These are phyloP conservation scores for Paraconiothyrium brasiliense DNA, from an alignment of 2,329 filamentous ascomycete species.

Conservation along the genomic window DNA sequence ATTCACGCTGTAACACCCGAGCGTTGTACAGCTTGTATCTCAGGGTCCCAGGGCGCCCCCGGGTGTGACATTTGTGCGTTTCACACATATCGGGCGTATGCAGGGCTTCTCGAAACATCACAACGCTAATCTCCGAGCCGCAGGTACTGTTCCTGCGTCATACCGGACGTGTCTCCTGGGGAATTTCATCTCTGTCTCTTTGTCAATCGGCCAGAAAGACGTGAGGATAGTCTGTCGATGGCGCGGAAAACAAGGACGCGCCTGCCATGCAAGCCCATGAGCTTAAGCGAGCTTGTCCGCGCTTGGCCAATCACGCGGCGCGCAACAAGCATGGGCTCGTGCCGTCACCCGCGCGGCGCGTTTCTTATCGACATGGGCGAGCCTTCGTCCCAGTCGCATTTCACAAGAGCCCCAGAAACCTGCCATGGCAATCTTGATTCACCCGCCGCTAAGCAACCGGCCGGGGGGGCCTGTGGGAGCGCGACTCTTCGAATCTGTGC, in stretches of 20 bases:
- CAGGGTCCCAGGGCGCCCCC: not conserved
- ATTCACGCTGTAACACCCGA: not conserved
- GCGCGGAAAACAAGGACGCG: not conserved
- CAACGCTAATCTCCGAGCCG: slow-evolving; percentile 1
- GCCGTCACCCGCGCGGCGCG: slow-evolving; percentile 9
- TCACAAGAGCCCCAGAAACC: not conserved
- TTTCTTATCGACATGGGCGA: slow-evolving; percentile 5
- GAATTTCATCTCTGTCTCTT: not conserved
- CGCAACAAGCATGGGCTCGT: not conserved
- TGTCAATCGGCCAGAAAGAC: not conserved
- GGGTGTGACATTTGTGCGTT: not conserved
- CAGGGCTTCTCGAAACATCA: not conserved
- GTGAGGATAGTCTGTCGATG: not conserved
- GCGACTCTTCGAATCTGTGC: not conserved
- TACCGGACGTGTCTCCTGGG: no score
- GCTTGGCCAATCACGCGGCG: slow-evolving; percentile 1
- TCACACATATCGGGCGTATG: not conserved
- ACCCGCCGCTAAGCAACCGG: slow-evolving; percentile 8
- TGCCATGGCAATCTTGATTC: slow-evolving; percentile 15
- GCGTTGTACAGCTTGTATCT: not conserved
- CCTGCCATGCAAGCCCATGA: not conserved
- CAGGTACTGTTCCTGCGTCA: not conserved
- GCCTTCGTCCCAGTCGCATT: slow-evolving; percentile 5
- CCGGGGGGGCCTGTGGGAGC: not conserved
- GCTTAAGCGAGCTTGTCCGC: slow-evolving; percentile 1